Percentiles rank a stretch among this genome's conserved stretches.
phyloP scores from a whole-genome alignment of 2,329 filamentous ascomycete genomes.

The Ceratocystiopsis brevicomis region DNA sequence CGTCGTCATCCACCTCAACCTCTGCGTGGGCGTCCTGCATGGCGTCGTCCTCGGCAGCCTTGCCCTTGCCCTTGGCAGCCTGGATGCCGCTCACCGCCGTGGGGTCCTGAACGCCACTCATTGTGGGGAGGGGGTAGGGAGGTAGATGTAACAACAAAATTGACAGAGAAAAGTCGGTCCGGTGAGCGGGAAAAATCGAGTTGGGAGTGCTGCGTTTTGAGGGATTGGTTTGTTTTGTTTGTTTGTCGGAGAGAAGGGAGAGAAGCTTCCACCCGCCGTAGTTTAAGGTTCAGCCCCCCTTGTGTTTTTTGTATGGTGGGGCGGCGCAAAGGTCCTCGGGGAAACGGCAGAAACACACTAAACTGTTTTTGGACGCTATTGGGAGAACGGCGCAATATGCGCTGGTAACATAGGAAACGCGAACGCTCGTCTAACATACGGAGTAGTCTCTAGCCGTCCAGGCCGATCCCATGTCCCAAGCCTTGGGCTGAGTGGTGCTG shows the following conservation, averaged over 20 bases:
- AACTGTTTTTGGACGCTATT: slow-evolving; percentile 18
- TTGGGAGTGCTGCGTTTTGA: too few species aligned
- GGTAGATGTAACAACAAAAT: too few species aligned
- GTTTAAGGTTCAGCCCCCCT: too few species aligned
- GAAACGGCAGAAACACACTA: slow-evolving; percentile 3
- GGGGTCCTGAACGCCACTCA: slow-evolving; percentile 30
- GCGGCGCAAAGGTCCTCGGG: slow-evolving; percentile 2
- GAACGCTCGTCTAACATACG: too few species aligned
- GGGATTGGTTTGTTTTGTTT: too few species aligned
- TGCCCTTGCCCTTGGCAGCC: slow-evolving; percentile 55
- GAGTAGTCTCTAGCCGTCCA: too few species aligned
- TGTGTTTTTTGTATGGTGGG: slow-evolving; percentile 3
- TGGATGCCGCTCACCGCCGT: slow-evolving; percentile 12
- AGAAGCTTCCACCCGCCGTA: too few species aligned
- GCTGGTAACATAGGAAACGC: too few species aligned
- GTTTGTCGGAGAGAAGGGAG: too few species aligned
- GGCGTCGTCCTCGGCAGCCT: slow-evolving; percentile 34
- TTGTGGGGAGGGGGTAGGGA: slow-evolving; percentile 10
- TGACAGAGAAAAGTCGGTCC: not conserved
- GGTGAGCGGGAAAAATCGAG: not conserved
- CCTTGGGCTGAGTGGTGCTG: too few species aligned
- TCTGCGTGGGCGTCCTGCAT: slow-evolving; percentile 50
- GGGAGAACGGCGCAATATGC: too few species aligned
- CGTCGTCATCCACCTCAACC: slow-evolving; percentile 48
- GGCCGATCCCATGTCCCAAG: too few species aligned